These are phyloP conservation scores for Gleditsia sinensis DNA, from an alignment of 306 rosid species.

Conservation along the genomic window DNA sequence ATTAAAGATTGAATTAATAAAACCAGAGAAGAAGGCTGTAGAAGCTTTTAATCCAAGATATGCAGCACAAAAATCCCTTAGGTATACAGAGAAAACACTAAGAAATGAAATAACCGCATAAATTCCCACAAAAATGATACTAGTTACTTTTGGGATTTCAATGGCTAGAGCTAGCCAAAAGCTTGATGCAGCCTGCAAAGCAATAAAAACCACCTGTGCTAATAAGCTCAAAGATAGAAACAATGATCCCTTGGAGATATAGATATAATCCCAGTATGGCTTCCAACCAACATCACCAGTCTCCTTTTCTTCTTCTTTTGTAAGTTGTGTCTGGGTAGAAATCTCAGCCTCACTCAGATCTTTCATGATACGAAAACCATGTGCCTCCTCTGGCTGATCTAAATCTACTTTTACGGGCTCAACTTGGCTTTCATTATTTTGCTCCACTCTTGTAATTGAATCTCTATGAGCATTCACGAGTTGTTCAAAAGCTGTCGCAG, in stretches of 20 bases:
- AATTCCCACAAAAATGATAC: constrained; percentile 46
- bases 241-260: constrained; percentile 42
- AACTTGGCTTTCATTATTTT: constrained; percentile 29
- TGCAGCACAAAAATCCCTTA: constrained; percentile 43
- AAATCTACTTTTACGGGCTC: constrained; percentile 22
- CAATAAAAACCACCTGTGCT: constrained; percentile 38
- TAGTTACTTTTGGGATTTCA: constrained; percentile 52
- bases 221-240: constrained; percentile 35
- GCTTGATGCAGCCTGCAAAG: constrained; percentile 53
- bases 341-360: constrained; percentile 39
- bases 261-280: constrained; percentile 61
- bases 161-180: constrained; percentile 76
- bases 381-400: constrained; percentile 27
- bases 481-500: constrained; percentile 71
- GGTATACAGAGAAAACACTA: constrained; percentile 42
- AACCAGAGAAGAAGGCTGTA: constrained; percentile 47
- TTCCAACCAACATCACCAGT: constrained; percentile 69
- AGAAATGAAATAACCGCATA: constrained; percentile 51
- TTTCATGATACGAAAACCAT: constrained; percentile 23
- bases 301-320: constrained; percentile 69
- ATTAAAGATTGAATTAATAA: constrained; percentile 47
- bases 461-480: constrained; percentile 82
- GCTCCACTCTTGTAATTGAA: constrained; percentile 38
- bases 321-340: constrained; percentile 45
- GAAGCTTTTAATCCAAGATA: constrained; percentile 58